Evolutionary conservation across 768 basidiomycete genomes (phyloP).

Genomic region (Pleurotus djamor): DNA sequence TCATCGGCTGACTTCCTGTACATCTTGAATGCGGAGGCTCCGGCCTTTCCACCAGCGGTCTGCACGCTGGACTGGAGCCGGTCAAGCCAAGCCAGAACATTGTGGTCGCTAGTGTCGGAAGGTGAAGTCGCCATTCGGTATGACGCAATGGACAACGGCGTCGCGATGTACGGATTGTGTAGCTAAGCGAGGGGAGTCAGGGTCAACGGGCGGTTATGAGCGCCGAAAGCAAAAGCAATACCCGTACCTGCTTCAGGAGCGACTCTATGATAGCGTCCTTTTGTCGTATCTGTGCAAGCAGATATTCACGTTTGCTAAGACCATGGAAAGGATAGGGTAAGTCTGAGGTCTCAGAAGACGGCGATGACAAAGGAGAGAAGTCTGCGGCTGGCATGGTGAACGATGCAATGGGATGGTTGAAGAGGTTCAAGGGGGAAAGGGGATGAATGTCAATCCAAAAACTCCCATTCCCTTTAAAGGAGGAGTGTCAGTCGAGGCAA

Average conservation of each 20-base stretch:
- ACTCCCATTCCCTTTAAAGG: background rate
- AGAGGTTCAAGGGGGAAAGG: constrained; percentile 17
- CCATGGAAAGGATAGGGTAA: constrained; percentile 33
- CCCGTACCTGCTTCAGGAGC: constrained; percentile 73
- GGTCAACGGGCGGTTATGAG: background rate
- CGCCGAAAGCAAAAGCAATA: background rate
- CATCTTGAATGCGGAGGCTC: constrained; percentile 40
- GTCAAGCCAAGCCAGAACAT: constrained; percentile 76
- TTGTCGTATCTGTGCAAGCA: constrained; percentile 82
- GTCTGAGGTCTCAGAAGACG: constrained; percentile 30
- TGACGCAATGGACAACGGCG: constrained; percentile 75
- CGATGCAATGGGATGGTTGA: constrained; percentile 8
- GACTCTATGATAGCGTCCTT: constrained; percentile 87
- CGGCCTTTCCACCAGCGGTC: constrained; percentile 39
- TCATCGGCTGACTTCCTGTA: constrained; percentile 33
- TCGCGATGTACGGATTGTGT: constrained; percentile 80
- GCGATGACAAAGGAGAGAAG: constrained; percentile 22
- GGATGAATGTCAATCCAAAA: constrained; percentile 8
- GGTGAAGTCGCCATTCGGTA: constrained; percentile 79
- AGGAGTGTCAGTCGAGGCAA: background rate
- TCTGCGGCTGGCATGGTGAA: constrained; percentile 13
- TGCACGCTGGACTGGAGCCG: constrained; percentile 61
- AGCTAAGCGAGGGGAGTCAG: constrained; percentile 36
- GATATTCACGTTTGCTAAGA: constrained; percentile 80
- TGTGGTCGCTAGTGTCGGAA: constrained; percentile 65